A percentile compares a stretch with the other conserved stretches of the same genome.
These are phyloP conservation scores for Yarrowia keelungensis DNA, from an alignment of 805 yeast genomes.

Conservation along the genomic window DNA sequence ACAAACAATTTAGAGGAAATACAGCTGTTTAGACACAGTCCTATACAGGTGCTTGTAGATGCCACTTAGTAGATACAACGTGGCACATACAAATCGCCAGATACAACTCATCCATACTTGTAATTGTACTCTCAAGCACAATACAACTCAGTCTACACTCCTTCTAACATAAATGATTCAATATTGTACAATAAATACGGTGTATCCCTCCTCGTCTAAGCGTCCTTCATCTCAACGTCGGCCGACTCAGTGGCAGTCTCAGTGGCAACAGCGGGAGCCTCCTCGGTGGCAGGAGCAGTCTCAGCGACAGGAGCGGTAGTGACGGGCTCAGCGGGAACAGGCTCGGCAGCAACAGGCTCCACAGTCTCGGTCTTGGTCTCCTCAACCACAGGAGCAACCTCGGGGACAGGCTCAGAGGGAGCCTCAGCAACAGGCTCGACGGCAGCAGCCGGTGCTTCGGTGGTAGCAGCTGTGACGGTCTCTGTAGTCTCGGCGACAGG, in stretches of 20 bases:
- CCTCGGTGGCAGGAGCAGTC: conserved; percentile 24
- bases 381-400: conserved; percentile 14
- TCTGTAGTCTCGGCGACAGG: not conserved
- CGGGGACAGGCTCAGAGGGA: conserved; percentile 10
- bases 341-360: not conserved
- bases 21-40: too few species aligned
- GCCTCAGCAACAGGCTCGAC: conserved; percentile 7
- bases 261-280: conserved; percentile 17
- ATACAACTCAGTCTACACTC: too few species aligned
- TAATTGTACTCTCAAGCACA: too few species aligned
- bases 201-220: conserved; percentile 20
- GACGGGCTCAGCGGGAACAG: conserved; percentile 11
- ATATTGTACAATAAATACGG: conserved; percentile 39
- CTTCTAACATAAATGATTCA: conserved; percentile 3
- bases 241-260: conserved; percentile 33
- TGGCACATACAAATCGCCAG: too few species aligned
- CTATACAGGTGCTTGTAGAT: too few species aligned
- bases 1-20: too few species aligned
- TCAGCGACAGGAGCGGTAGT: conserved; percentile 3
- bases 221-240: conserved; percentile 41
- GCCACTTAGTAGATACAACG: too few species aligned
- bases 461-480: too few species aligned
- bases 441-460: too few species aligned
- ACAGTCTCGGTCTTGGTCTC: conserved; percentile 13
- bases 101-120: too few species aligned